Conservation (phyloP, 257 asterid species). For the Cynanchum wilfordii region DNA sequence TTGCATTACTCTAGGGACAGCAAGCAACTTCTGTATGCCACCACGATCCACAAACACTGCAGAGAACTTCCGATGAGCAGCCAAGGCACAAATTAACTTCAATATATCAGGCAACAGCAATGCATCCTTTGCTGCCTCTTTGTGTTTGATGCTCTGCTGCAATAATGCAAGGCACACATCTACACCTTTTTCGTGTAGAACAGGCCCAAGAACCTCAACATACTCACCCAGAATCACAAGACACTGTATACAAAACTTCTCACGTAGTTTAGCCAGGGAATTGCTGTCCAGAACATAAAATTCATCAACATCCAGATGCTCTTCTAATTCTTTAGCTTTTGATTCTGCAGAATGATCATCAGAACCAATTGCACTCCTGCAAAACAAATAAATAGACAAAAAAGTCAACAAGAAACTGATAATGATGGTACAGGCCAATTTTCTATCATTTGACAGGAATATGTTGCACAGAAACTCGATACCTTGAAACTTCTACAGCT, state of each 20-base stretch:
- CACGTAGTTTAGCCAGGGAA: conserved; percentile 83
- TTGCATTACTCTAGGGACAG: conserved; percentile 60
- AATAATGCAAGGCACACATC: conserved; percentile 87
- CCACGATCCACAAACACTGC: conserved; percentile 90
- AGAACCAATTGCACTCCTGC: conserved; percentile 43
- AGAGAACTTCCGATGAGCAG: conserved; percentile 94
- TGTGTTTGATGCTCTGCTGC: conserved; percentile 61
- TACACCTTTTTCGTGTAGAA: conserved; percentile 93
- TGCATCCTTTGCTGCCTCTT: conserved; percentile 45
- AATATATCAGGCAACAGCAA: conserved; percentile 72
- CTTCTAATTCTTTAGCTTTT: conserved; percentile 46
- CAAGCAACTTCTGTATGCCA: conserved; percentile 85
- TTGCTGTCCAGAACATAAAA: conserved; percentile 51
- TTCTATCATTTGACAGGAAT: conserved; percentile 12
- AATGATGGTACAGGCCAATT: neutral
- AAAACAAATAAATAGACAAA: conserved; percentile 19
- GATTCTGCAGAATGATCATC: conserved; percentile 46
- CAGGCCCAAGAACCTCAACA: conserved; percentile 99
- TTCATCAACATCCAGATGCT: conserved; percentile 56
- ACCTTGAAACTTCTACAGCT: conserved; percentile 73
- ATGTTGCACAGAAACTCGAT: conserved; percentile 15
- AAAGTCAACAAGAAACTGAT: neutral
- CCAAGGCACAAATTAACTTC: conserved; percentile 84
- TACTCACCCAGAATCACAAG: conserved; percentile 88
- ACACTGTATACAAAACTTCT: conserved; percentile 89